Base-by-base conservation (phyloP, 306 rosid genomes). In the Lablab purpureus region DNA sequence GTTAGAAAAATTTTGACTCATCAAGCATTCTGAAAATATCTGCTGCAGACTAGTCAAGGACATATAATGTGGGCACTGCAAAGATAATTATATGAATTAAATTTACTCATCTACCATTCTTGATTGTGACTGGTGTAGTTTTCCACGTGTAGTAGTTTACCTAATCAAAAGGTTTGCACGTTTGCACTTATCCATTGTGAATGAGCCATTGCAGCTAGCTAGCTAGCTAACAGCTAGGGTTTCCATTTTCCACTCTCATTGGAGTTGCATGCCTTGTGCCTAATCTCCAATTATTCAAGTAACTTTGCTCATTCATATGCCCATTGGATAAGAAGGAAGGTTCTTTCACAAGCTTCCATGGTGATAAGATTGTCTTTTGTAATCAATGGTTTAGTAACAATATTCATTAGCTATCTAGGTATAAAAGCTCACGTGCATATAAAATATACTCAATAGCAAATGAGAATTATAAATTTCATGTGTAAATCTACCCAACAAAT, bases 71-170 rank as follows among this genome's bases (percentile, higher is more conserved):
- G 58, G 30, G 6, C 45, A 55, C 9, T 12, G 10, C 11, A 9
- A 12, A 27, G 10, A 51, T 12, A 27, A 43, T 60, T 22, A 22
- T 15, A 7, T 47, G 9, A 62, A 60, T 10, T 10, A 72, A 28
- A 60, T 72, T 1, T 46, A 25, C 3, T 70, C 80, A 55, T 75
- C 77, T 0, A 37, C 43, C 68, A 1, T 71, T 75, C 63, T 34
- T 67, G 88, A 84, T 51, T 49, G 73, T 71, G 90, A 87, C 83
- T 27, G 45, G 5, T 21, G 73, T 71, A 84, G 65, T 82, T 84
- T 84, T 87, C 85, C 88, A 76, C 86, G 90, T 84, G 88, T 82
- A 66, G 88, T 82, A 59, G 74, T 78, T 82, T 47, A 84, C 88
- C 90, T 71, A 79, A 82, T 60, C 68, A 23, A 84, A 7, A 50